Evolutionary conservation across 208 protist genomes (phyloP), one percentile per base, ranked within the genome.

Genomic region (Leishmania major): DNA sequence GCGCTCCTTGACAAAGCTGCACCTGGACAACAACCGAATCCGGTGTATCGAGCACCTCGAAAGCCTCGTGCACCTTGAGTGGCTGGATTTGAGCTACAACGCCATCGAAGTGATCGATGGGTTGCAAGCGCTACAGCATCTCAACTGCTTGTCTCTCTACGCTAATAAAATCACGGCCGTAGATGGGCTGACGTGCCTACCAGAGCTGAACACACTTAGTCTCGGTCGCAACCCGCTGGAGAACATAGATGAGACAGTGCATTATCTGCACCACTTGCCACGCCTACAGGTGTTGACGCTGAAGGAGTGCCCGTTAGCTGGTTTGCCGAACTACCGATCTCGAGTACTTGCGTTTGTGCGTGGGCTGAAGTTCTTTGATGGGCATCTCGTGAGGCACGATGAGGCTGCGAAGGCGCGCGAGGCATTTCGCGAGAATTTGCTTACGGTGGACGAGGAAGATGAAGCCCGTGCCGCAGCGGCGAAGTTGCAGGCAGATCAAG

Each of bases 11-110:
- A 98, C 92, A 4, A 99, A 98, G 86, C 89, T 99, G 77, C 90
- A 97, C 66, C 88, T 99, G 49, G 98, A 99, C 84, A 99, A 99
- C 88, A 99, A 99, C 83, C 88, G 93, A 71, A 99, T 99, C 79
- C 82, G 82, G 51, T 88, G 84, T 37, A 99, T 99, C 53, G 94
- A 99, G 73, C 97, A 98, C 80, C 82, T 99, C 25, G 88, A 88
- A 17, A 89, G 97, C 70, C 85, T 99, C 25, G 90, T 89, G 13
- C 86, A 94, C 53, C 88, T 99, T 22, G 76, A 93, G 74, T 94
- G 87, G 89, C 84, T 98, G 1, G 95, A 99, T 81, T 86, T 99
- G 37, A 99, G 97, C 79, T 99, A 98, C 86, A 99, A 99, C 89
- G 86, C 94, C 47, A 99, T 99, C 72, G 89, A 87, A 43, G 85